Base-by-base conservation (phyloP, 192 early-diverging fungal species). In the Pilaira anomala region DNA sequence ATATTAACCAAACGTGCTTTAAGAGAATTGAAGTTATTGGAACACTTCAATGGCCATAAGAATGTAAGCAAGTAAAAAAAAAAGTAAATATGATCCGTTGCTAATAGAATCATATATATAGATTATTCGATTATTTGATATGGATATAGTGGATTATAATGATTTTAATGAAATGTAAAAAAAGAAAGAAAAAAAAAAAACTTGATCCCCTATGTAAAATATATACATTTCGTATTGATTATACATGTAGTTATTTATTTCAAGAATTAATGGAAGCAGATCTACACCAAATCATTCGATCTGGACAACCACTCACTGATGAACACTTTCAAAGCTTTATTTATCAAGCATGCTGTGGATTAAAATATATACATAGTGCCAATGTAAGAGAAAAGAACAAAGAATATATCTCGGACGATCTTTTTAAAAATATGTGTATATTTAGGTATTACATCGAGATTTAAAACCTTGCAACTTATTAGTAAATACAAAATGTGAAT, bases 351-450 rank as follows among this genome's bases (percentile, higher is more conserved):
- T 83, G 89, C 59, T 80, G 92, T 41, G 94, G 91, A 40, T 78
- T 96, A 58, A 96, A 96, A 82, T 94, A 90, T 79, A 92, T 96
- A 56, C 94, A 96, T 76, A 91, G 89, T 60, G 93, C 93, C 29
- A 89, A 94, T 65, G 60, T 61, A 61, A 5, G 51, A 1, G n/a
- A n/a, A n/a, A n/a, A n/a, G n/a, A n/a, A n/a, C n/a, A n/a, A n/a
- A n/a, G n/a, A n/a, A n/a, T n/a, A n/a, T n/a, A n/a, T n/a, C n/a
- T n/a, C n/a, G 16, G 49, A 2, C 2, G 49, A 11, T 21, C 11
- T 51, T 3, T 51, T 24, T 21, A 51, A 21, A 21, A 8, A 40
- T 40, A 40, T 45, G 42, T 45, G 44, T 24, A 48, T 14, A 9
- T 60, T 42, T 19, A 67, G 66, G 90, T 96, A 58, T 68, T 95